phyloP scores from a whole-genome alignment of 768 basidiomycete species.

The Kondoa subrosea region DNA sequence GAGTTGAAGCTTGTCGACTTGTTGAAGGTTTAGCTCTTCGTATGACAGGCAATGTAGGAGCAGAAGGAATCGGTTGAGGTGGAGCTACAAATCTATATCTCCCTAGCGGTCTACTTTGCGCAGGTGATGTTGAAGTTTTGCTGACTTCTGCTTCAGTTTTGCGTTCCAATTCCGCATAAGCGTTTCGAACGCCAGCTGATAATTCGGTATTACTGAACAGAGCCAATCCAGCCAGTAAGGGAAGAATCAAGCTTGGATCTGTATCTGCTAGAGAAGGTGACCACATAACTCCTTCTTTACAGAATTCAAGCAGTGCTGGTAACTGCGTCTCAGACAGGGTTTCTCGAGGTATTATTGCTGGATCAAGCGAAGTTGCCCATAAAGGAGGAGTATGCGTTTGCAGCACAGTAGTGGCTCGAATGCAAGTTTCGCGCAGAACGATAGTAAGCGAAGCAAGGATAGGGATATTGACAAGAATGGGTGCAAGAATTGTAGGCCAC shows the following conservation, averaged over 20 bases:
- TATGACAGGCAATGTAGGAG: too few relatives aligned
- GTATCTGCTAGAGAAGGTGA: not conserved
- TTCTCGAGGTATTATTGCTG: not conserved
- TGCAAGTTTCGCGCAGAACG: not conserved
- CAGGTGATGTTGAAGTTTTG: not conserved
- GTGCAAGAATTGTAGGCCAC: not conserved
- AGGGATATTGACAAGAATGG: not conserved
- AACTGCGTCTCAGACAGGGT: not conserved
- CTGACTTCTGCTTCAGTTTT: not conserved
- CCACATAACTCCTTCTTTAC: not conserved
- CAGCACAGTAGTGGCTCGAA: not conserved
- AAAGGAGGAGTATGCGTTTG: not conserved
- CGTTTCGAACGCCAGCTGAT: not conserved
- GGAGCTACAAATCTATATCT: too few relatives aligned
- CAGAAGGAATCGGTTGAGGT: not conserved
- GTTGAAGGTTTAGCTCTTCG: not conserved
- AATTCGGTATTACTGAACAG: not conserved
- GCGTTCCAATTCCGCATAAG: not conserved
- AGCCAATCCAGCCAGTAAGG: not conserved
- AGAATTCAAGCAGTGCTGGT: not conserved
- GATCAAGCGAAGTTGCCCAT: not conserved
- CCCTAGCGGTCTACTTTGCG: too few relatives aligned
- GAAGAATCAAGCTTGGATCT: not conserved
- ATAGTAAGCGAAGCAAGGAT: not conserved
- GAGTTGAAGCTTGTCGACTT: not conserved